These are phyloP conservation scores for Colletotrichum sp. DNA, from an alignment of 2,329 filamentous ascomycete genomes.

Conservation along the genomic window DNA sequence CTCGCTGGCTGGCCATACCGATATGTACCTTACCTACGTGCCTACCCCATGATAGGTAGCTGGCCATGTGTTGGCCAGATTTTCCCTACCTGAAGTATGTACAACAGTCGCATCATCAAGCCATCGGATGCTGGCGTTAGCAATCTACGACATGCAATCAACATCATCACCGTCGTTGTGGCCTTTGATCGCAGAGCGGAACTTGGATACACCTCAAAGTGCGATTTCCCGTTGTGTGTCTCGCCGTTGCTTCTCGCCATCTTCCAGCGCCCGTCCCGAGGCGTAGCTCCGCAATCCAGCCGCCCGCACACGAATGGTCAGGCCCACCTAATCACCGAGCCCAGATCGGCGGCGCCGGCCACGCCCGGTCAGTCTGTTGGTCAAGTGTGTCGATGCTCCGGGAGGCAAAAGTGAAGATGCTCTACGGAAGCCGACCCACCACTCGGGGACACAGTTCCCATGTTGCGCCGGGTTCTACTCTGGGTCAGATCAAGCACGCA, in stretches of 20 bases:
- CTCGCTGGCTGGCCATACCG: background rate
- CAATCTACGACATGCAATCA: background rate
- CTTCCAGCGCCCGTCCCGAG: background rate
- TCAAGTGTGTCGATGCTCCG: background rate
- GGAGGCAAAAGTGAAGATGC: background rate
- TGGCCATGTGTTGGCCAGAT: background rate
- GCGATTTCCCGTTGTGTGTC: background rate
- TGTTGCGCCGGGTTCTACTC: background rate
- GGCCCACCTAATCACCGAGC: background rate
- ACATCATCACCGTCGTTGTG: background rate
- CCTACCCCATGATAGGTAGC: background rate
- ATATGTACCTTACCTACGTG: background rate
- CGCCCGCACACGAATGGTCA: background rate
- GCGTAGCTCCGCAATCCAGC: background rate
- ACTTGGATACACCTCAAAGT: background rate
- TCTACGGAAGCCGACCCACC: background rate
- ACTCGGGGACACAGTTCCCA: background rate
- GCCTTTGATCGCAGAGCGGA: background rate
- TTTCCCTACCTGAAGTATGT: background rate
- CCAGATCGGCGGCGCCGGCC: background rate
- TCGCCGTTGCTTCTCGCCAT: background rate
- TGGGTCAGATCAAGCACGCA: background rate
- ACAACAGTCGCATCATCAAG: background rate
- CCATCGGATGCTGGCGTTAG: background rate
- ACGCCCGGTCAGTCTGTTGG: background rate